Base-by-base conservation (phyloP, 2,329 filamentous ascomycete species). In the Aspergillus sp. region DNA sequence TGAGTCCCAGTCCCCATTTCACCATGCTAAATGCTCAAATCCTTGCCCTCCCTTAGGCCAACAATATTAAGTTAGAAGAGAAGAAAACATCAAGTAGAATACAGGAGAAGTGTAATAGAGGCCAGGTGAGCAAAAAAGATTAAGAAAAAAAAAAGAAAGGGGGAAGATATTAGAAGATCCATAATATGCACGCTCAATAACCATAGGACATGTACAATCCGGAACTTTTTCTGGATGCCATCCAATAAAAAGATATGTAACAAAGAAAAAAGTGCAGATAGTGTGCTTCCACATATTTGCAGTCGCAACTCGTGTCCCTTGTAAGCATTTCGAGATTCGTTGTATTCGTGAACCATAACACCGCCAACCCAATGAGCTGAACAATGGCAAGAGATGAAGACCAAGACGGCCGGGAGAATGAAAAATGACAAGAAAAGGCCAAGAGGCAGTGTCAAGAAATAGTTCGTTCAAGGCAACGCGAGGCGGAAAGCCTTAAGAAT, bases 151-250 rank as follows among this genome's bases (percentile, higher is more conserved):
- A 52, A 40, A 57, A 46, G 53, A 53, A 51, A 55, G 46, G 51
- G 45, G 47, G 46, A 49, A 47, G 49, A 44, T 40, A 49, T 41
- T 45, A 39, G 40, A 50, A 44, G 39, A 49, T 47, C 44, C 34
- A 50, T 52, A 57, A 50, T 59, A 65, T 65, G 62, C 62, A 65
- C 64, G 65, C 63, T 66, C 53, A 63, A 61, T 55, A 64, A 60
- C 50, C 57, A 52, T 53, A 61, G 54, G 51, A 56, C 52, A 59
- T 60, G 50, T 55, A 56, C 56, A 57, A 57, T 45, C 40, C 47
- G 52, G 51, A 51, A 52, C 52, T 52, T 52, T 59, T 60, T 59
- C 34, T 46, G 31, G 33, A 35, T 39, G 48, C 45, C 31, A 44
- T 44, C 42, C 45, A 46, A 49, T 47, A 50, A 39, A 45, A 40